A percentile compares a stretch with the other conserved stretches of the same genome.
Evolutionary conservation across 176 grass and related monocot species (phyloP).

Genomic region (Otatea glauca): DNA sequence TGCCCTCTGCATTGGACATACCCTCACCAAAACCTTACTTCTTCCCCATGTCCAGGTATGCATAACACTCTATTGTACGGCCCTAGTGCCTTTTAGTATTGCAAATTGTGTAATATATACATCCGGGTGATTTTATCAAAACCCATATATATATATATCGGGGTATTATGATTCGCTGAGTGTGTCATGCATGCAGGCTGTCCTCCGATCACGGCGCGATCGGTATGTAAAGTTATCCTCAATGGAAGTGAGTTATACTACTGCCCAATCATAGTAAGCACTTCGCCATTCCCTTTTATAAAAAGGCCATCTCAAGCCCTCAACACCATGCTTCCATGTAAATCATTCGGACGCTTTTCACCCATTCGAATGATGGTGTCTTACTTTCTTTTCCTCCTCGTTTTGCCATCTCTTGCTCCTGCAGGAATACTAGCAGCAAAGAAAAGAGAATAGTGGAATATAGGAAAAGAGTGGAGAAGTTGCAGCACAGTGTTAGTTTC

Average conservation of each 20-base stretch:
- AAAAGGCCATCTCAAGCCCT: constrained; percentile 29
- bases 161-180: constrained; percentile 30
- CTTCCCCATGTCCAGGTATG: constrained; percentile 79
- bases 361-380: constrained; percentile 45
- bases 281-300: constrained; percentile 30
- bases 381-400: not conserved
- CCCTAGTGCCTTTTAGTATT: not conserved
- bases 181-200: constrained; percentile 63
- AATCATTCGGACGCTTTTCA: constrained; percentile 47
- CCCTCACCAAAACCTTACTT: constrained; percentile 73
- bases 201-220: constrained; percentile 80
- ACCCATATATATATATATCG: not conserved
- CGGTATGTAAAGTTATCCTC: constrained; percentile 76
- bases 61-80: not conserved
- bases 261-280: constrained; percentile 91
- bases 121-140: too few relatives aligned
- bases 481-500: constrained; percentile 62
- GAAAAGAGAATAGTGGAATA: constrained; percentile 64
- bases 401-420: not conserved
- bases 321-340: constrained; percentile 22
- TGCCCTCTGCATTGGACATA: constrained; percentile 72
- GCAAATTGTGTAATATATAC: not conserved
- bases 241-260: constrained; percentile 53
- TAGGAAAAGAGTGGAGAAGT: constrained; percentile 61
- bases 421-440: constrained; percentile 76